Percentiles rank a stretch among this genome's conserved stretches.
Conservation (phyloP, 345 rosid genomes). For the Bruguiera gymnorhiza region DNA sequence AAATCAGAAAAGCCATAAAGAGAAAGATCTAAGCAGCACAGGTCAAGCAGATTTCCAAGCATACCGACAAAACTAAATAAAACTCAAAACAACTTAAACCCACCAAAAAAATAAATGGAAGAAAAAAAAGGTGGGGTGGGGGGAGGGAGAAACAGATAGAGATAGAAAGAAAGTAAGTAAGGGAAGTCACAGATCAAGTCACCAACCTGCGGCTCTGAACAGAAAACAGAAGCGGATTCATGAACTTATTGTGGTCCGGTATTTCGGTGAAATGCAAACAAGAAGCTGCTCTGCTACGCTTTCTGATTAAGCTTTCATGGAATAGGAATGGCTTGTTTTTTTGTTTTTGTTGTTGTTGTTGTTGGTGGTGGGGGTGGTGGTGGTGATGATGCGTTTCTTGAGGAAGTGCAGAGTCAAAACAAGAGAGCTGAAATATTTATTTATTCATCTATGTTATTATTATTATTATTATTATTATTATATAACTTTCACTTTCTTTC, state of each 20-base stretch:
- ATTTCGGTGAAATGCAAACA: neutral
- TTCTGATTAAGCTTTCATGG: neutral
- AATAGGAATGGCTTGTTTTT: neutral
- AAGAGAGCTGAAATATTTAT: constrained; percentile 36
- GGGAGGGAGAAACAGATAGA: neutral
- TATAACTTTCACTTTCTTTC: constrained; percentile 14
- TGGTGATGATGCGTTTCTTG: neutral
- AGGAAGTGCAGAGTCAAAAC: constrained; percentile 18
- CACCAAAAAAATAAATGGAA: neutral
- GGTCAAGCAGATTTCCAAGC: constrained; percentile 4
- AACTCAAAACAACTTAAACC: neutral
- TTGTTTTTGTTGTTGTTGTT: neutral
- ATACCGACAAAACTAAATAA: neutral
- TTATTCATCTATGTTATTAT: neutral
- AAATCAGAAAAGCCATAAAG: neutral
- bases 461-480: neutral
- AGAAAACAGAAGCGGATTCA: constrained; percentile 10
- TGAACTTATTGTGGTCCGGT: constrained; percentile 3
- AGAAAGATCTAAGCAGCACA: neutral
- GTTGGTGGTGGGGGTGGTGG: neutral
- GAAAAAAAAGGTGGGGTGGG: too few species aligned
- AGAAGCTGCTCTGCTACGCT: neutral
- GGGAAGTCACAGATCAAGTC: constrained; percentile 22
- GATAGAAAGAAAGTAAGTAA: neutral
- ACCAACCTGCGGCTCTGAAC: neutral